Percentiles rank a stretch among this genome's conserved stretches.
Evolutionary conservation across 2,329 filamentous ascomycete genomes (phyloP).

Genomic region (Akanthomyces muscarius): DNA sequence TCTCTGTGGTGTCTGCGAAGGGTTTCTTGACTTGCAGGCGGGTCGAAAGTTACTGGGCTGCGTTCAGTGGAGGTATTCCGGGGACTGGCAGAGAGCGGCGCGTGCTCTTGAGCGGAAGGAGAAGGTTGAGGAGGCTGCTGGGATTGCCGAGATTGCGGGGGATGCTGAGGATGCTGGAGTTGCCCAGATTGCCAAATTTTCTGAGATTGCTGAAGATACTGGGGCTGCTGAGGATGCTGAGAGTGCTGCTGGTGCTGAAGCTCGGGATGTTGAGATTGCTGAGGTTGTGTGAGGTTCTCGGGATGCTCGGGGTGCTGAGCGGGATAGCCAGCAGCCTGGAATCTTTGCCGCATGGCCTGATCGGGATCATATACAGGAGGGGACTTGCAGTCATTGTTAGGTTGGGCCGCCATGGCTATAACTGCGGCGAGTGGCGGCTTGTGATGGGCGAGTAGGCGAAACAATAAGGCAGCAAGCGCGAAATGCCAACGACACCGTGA

Average conservation of each 20-base stretch:
- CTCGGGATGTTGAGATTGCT: neutral
- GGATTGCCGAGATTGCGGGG: neutral
- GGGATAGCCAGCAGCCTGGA: neutral
- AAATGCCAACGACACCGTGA: neutral
- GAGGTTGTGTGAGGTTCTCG: neutral
- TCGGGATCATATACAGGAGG: conserved; percentile 6
- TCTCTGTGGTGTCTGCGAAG: conserved; percentile 31
- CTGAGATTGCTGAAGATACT: neutral
- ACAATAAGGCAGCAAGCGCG: neutral
- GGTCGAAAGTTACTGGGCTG: conserved; percentile 5
- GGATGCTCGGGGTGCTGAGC: neutral
- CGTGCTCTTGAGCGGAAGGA: neutral
- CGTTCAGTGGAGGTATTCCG: conserved; percentile 27
- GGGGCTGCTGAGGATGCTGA: neutral
- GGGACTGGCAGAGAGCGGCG: conserved; percentile 31
- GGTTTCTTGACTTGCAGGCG: neutral
- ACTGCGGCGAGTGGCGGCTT: neutral
- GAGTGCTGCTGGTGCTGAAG: neutral
- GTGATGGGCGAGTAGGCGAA: neutral
- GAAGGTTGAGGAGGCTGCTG: neutral
- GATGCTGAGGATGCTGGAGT: neutral
- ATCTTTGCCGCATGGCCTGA: conserved; percentile 4
- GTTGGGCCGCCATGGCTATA: conserved; percentile 11
- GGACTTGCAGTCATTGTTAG: conserved; percentile 1
- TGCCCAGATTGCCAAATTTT: neutral